These are phyloP conservation scores for Marasmius sp. DNA, from an alignment of 1,284 basidiomycete species.

Conservation along the genomic window DNA sequence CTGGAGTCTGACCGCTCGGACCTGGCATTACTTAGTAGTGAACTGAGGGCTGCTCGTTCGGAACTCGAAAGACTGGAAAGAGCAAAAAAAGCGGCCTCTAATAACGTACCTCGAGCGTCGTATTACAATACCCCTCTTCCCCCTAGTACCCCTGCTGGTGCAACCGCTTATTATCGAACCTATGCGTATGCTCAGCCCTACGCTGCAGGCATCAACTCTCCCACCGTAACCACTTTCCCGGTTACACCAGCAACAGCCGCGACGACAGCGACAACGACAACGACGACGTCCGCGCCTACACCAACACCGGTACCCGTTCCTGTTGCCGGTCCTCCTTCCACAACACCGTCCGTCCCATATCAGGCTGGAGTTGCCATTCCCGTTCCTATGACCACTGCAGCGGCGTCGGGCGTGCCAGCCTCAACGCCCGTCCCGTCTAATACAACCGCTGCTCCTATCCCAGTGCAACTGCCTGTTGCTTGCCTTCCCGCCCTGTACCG, in stretches of 20 bases:
- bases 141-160: slow-evolving; percentile 3
- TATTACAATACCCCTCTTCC: slow-evolving; percentile 10
- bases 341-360: not conserved
- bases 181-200: slow-evolving; percentile 37
- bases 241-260: slow-evolving; percentile 3
- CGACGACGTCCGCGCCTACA: not conserved
- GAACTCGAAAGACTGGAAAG: slow-evolving; percentile 68
- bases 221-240: not conserved
- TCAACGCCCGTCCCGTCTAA: not conserved
- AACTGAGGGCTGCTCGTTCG: slow-evolving; percentile 58
- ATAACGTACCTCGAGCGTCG: slow-evolving; percentile 18
- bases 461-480: slow-evolving; percentile 70
- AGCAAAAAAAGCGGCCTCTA: slow-evolving; percentile 51
- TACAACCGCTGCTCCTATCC: slow-evolving; percentile 44
- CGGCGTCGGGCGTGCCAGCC: no score
- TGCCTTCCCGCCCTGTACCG: slow-evolving; percentile 67
- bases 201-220: slow-evolving; percentile 10
- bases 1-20: slow-evolving; percentile 67
- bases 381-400: not conserved
- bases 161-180: slow-evolving; percentile 29
- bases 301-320: not conserved
- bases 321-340: not conserved
- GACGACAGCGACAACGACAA: not conserved
- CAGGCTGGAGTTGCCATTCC: not conserved
- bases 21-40: slow-evolving; percentile 50